Percentiles rank a stretch among this genome's conserved stretches.
These are phyloP conservation scores for Yamadazyma siamensis DNA, from an alignment of 1,139 yeast species.

Conservation along the genomic window DNA sequence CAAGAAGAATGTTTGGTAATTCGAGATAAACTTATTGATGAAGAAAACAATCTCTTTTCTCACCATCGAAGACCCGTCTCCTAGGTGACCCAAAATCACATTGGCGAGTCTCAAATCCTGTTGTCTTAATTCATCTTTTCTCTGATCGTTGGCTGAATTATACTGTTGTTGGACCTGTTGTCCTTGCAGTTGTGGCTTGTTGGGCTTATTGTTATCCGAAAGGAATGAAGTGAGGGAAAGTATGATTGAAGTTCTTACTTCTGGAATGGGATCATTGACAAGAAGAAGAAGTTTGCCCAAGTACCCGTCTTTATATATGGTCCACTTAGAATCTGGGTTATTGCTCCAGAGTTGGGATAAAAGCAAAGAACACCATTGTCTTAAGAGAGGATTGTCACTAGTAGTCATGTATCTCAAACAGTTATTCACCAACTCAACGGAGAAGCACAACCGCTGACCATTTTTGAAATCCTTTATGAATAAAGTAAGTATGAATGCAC, in stretches of 20 bases:
- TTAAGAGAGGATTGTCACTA: constrained; percentile 77
- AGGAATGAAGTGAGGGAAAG: constrained; percentile 72
- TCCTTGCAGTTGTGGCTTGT: constrained; percentile 14
- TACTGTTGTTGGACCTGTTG: constrained; percentile 23
- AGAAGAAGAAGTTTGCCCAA: constrained; percentile 54
- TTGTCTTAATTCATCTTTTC: constrained; percentile 48
- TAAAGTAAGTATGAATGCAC: constrained; percentile 83
- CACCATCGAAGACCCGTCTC: constrained; percentile 89
- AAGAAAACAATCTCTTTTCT: constrained; percentile 81
- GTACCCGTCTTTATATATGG: constrained; percentile 64
- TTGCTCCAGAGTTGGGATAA: constrained; percentile 75
- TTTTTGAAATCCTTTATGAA: constrained; percentile 76
- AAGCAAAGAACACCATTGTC: constrained; percentile 89
- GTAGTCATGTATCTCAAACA: constrained; percentile 64
- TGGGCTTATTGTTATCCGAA: constrained; percentile 33
- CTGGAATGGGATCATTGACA: constrained; percentile 89
- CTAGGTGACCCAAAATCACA: constrained; percentile 47
- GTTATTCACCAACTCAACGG: constrained; percentile 67
- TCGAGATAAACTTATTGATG: constrained; percentile 68
- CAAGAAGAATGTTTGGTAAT: constrained; percentile 70
- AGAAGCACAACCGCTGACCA: constrained; percentile 79
- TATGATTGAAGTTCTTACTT: constrained; percentile 83
- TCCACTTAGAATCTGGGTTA: constrained; percentile 73
- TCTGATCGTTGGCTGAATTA: constrained; percentile 19
- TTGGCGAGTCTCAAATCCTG: constrained; percentile 54